These are phyloP conservation scores for Pythium monospermum DNA, from an alignment of 352 stramenopile species.

Conservation along the genomic window DNA sequence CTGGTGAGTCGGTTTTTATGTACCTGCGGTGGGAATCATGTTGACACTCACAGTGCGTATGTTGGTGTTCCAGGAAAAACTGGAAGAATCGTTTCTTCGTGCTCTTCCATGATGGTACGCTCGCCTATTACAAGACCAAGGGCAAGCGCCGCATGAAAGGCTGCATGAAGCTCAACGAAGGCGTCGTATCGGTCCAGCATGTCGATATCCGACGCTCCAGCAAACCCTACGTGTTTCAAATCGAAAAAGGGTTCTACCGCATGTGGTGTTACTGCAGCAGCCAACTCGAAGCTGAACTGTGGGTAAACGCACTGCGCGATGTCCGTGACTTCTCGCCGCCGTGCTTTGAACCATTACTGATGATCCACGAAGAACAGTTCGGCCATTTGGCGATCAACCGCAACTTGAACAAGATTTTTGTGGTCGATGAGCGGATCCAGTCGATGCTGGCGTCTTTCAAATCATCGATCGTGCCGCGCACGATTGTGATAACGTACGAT, in stretches of 20 bases:
- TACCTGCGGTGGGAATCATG: neutral
- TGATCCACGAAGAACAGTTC: constrained; percentile 45
- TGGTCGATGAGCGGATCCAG: constrained; percentile 51
- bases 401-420: constrained; percentile 80
- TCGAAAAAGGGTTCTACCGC: constrained; percentile 83
- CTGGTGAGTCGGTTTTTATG: constrained; percentile 32
- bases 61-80: constrained; percentile 45
- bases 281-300: constrained; percentile 75
- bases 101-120: constrained; percentile 71
- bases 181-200: constrained; percentile 76
- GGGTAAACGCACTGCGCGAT: constrained; percentile 59
- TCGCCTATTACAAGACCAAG: constrained; percentile 82
- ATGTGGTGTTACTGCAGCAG: constrained; percentile 77
- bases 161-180: constrained; percentile 78
- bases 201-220: constrained; percentile 58
- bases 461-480: constrained; percentile 37
- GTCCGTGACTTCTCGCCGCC: constrained; percentile 38
- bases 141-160: constrained; percentile 75
- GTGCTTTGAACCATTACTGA: constrained; percentile 65
- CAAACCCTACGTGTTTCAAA: constrained; percentile 77
- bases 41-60: neutral
- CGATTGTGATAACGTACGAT: constrained; percentile 40
- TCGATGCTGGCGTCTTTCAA: constrained; percentile 55
- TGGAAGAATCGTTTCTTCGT: constrained; percentile 88
- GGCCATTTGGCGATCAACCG: constrained; percentile 45